phyloP scores from a whole-genome alignment of 148 eudicot species.

The Rhododendron molle region DNA sequence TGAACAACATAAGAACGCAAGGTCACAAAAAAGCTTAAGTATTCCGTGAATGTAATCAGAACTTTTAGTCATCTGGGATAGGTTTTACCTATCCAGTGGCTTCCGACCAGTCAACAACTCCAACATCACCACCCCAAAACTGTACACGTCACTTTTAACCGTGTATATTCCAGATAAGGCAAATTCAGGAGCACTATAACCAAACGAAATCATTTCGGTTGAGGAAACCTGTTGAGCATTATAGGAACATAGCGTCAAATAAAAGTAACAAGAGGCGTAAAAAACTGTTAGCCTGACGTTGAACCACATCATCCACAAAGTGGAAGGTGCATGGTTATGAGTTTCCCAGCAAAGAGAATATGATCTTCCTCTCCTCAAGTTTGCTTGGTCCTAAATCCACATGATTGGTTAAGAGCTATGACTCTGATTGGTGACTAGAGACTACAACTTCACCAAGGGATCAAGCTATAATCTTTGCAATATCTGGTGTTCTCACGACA shows the following conservation, averaged over 20 bases:
- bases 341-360: background rate
- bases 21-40: background rate
- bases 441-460: background rate
- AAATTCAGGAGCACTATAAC: conserved; percentile 99
- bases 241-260: conserved; percentile 8
- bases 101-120: conserved; percentile 96
- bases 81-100: conserved; percentile 85
- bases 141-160: conserved; percentile 93
- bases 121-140: conserved; percentile 98
- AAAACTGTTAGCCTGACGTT: background rate
- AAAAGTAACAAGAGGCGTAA: background rate
- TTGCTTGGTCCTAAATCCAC: background rate
- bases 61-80: conserved; percentile 1
- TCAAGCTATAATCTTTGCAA: background rate
- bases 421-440: background rate
- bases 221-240: conserved; percentile 67
- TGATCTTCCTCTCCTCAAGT: background rate
- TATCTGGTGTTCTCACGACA: background rate
- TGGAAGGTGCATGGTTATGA: background rate
- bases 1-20: conserved; percentile 20
- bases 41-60: background rate
- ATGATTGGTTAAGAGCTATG: background rate
- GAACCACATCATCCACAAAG: background rate
- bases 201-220: conserved; percentile 86
- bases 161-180: conserved; percentile 95